Conservation (phyloP, 345 rosid species). For the Toxicodendron radicans region DNA sequence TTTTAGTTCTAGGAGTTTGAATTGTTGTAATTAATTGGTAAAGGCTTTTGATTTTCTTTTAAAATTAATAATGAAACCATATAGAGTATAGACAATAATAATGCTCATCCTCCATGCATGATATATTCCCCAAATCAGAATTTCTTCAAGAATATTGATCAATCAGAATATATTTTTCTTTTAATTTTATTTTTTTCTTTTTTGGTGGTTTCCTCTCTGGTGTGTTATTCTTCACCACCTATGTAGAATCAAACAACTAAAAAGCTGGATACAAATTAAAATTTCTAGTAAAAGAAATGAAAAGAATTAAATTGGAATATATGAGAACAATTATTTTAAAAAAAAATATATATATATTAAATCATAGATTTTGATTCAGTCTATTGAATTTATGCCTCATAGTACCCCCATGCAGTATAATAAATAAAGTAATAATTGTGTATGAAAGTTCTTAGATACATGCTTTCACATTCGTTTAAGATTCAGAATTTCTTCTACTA, state of each 20-base stretch:
- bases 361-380: too few relatives aligned
- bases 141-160: constrained; percentile 24
- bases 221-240: constrained; percentile 33
- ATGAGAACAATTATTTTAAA: background rate
- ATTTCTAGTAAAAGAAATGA: background rate
- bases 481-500: too few relatives aligned
- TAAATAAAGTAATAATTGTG: too few relatives aligned
- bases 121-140: constrained; percentile 42
- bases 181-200: background rate
- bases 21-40: too few relatives aligned
- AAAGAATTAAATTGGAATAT: background rate
- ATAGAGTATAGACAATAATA: background rate
- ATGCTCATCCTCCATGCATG: constrained; percentile 6
- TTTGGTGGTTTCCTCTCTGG: constrained; percentile 25
- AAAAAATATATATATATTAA: too few relatives aligned
- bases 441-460: too few relatives aligned
- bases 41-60: too few relatives aligned
- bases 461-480: too few relatives aligned
- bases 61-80: background rate
- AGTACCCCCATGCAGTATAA: too few relatives aligned
- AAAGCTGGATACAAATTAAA: constrained; percentile 23
- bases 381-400: too few relatives aligned
- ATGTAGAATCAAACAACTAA: constrained; percentile 27
- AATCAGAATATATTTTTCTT: constrained; percentile 11
- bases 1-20: too few relatives aligned